Evolutionary conservation across 2,329 filamentous ascomycete genomes (phyloP).

Genomic region (Plenodomus tracheiphilus): DNA sequence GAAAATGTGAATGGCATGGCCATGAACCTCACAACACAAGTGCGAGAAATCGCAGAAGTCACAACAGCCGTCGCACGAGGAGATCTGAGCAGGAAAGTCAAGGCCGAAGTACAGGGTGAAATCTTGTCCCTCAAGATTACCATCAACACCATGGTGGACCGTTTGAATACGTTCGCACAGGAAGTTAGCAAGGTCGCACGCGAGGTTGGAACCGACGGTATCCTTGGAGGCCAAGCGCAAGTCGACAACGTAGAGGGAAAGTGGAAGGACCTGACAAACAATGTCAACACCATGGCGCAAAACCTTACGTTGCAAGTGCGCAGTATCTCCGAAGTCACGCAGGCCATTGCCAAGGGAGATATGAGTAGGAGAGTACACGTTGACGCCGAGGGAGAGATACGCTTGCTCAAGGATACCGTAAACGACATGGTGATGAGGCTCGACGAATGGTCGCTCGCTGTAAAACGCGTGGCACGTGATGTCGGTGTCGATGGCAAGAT

Average conservation of each 20-base stretch:
- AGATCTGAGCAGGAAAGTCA: slow-evolving; percentile 57
- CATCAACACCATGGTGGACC: slow-evolving; percentile 70
- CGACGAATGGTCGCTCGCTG: slow-evolving; percentile 93
- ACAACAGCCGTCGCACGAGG: slow-evolving; percentile 57
- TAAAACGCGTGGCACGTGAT: slow-evolving; percentile 93
- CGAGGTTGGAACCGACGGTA: slow-evolving; percentile 67
- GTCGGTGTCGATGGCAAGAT: slow-evolving; percentile 98
- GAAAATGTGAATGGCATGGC: slow-evolving; percentile 60
- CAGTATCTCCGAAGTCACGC: slow-evolving; percentile 90
- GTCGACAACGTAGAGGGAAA: slow-evolving; percentile 68
- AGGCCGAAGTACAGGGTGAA: slow-evolving; percentile 56
- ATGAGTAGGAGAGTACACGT: slow-evolving; percentile 97
- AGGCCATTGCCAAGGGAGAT: slow-evolving; percentile 92
- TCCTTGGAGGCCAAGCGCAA: slow-evolving; percentile 65
- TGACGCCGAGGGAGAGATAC: slow-evolving; percentile 91
- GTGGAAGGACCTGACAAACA: slow-evolving; percentile 69
- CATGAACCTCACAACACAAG: slow-evolving; percentile 56
- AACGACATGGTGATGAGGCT: slow-evolving; percentile 98
- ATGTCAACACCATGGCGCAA: slow-evolving; percentile 69
- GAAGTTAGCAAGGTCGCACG: slow-evolving; percentile 68
- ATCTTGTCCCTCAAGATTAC: slow-evolving; percentile 77
- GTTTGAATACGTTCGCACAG: slow-evolving; percentile 65
- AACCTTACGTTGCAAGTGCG: slow-evolving; percentile 72
- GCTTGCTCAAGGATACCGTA: slow-evolving; percentile 92
- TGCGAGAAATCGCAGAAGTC: slow-evolving; percentile 58